phyloP scores from a whole-genome alignment of 768 basidiomycete species.

The Chalciporus sphaerocephalus region DNA sequence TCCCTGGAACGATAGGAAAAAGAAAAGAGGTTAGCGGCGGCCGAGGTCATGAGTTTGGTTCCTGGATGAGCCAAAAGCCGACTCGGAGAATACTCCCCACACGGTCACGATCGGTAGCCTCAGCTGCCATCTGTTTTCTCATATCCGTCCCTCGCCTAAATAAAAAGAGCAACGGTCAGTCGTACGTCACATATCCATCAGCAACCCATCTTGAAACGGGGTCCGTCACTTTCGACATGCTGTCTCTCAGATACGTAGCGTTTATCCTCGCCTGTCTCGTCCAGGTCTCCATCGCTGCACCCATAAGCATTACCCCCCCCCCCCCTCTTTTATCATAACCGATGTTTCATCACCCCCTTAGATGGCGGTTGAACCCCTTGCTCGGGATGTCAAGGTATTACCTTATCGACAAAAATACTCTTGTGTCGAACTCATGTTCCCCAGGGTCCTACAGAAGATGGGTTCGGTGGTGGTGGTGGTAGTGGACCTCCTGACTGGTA shows the following conservation, averaged over 20 bases:
- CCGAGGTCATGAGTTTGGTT: constrained; percentile 21
- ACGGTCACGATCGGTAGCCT: constrained; percentile 18
- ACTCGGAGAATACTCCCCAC: constrained; percentile 13
- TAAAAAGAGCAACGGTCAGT: constrained; percentile 22
- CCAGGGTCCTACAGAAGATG: constrained; percentile 19
- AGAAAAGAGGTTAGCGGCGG: constrained; percentile 21
- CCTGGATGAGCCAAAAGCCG: constrained; percentile 23
- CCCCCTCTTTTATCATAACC: neutral
- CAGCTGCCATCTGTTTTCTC: constrained; percentile 22
- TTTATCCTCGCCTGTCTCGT: constrained; percentile 19
- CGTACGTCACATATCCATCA: neutral
- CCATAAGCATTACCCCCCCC: constrained; percentile 11
- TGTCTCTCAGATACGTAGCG: constrained; percentile 11
- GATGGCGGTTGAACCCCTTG: constrained; percentile 10
- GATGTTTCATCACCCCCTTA: no score
- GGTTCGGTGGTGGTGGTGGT: constrained; percentile 18
- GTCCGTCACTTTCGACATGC: no score
- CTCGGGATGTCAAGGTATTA: constrained; percentile 13
- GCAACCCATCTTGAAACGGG: no score
- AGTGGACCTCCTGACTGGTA: constrained; percentile 27
- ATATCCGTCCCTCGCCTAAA: constrained; percentile 14
- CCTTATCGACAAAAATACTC: neutral
- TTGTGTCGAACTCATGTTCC: constrained; percentile 4
- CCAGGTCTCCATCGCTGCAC: constrained; percentile 22
- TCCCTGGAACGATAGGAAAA: constrained; percentile 5